These are phyloP conservation scores for Phycomyces blakesleeanus DNA, from an alignment of 192 early-diverging fungal species.

Conservation along the genomic window DNA sequence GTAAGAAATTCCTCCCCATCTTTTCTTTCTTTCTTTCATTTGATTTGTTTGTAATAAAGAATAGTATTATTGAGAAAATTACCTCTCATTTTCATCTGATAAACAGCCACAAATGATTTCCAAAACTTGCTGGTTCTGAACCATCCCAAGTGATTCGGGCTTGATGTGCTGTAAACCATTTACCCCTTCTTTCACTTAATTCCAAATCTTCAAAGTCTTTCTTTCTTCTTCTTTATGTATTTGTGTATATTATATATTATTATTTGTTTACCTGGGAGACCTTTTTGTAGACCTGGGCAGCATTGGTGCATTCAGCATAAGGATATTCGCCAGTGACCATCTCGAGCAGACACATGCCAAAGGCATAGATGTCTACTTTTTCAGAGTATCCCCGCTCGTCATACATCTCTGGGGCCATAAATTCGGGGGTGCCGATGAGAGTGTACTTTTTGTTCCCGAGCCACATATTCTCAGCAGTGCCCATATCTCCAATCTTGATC, in stretches of 20 bases:
- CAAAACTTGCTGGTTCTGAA: constrained; percentile 57
- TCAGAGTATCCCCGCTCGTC: constrained; percentile 77
- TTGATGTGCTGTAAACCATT: constrained; percentile 56
- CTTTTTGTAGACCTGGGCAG: constrained; percentile 74
- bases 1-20: too few species aligned
- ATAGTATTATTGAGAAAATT: neutral
- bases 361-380: constrained; percentile 81
- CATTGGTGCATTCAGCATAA: constrained; percentile 76
- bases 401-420: constrained; percentile 85
- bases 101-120: constrained; percentile 64
- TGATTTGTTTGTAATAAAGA: too few species aligned
- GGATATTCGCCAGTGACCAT: constrained; percentile 83
- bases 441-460: constrained; percentile 70
- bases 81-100: constrained; percentile 60
- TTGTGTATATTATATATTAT: neutral
- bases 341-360: constrained; percentile 77
- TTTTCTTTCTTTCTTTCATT: too few species aligned
- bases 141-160: constrained; percentile 63
- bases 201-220: neutral
- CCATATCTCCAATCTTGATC: constrained; percentile 82
- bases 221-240: neutral
- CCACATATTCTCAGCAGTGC: constrained; percentile 72
- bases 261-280: constrained; percentile 54
- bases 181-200: neutral
- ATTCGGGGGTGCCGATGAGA: constrained; percentile 76